A percentile compares a stretch with the other conserved stretches of the same genome.
phyloP scores from a whole-genome alignment of 1,284 basidiomycete species.

The Ceratobasidium sp. region DNA sequence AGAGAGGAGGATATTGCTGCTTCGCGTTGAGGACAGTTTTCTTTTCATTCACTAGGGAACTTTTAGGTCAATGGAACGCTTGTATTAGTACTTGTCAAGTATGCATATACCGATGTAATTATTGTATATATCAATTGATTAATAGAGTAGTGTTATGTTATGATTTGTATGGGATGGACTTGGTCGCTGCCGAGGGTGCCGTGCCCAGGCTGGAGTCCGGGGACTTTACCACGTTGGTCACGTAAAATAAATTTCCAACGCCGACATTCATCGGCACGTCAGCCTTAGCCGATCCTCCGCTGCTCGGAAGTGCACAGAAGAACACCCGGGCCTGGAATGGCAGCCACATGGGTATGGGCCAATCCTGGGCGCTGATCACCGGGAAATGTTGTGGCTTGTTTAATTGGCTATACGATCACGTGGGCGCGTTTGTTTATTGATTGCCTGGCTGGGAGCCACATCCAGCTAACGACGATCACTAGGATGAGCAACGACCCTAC shows the following conservation, averaged over 20 bases:
- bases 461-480: slow-evolving; percentile 42
- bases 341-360: too few relatives aligned
- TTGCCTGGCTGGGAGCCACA: slow-evolving; percentile 25
- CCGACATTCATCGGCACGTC: too few relatives aligned
- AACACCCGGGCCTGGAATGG: too few relatives aligned
- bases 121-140: slow-evolving; percentile 1
- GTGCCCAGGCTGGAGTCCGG: too few relatives aligned
- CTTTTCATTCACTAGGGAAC: background rate
- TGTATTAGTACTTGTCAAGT: background rate
- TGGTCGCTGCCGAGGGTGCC: too few relatives aligned
- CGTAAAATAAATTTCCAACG: too few relatives aligned
- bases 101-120: slow-evolving; percentile 5
- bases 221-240: too few relatives aligned
- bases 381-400: background rate
- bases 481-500: slow-evolving; percentile 34
- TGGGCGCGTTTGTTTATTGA: slow-evolving; percentile 30
- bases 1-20: slow-evolving; percentile 3
- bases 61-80: background rate
- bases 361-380: too few relatives aligned
- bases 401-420: slow-evolving; percentile 10
- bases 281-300: too few relatives aligned
- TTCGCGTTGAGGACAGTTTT: background rate
- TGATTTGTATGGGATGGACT: background rate
- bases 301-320: too few relatives aligned
- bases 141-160: background rate